A percentile compares a stretch with the other conserved stretches of the same genome.
Evolutionary conservation across 805 yeast genomes (phyloP).

Genomic region (Hyphopichia homilentoma): DNA sequence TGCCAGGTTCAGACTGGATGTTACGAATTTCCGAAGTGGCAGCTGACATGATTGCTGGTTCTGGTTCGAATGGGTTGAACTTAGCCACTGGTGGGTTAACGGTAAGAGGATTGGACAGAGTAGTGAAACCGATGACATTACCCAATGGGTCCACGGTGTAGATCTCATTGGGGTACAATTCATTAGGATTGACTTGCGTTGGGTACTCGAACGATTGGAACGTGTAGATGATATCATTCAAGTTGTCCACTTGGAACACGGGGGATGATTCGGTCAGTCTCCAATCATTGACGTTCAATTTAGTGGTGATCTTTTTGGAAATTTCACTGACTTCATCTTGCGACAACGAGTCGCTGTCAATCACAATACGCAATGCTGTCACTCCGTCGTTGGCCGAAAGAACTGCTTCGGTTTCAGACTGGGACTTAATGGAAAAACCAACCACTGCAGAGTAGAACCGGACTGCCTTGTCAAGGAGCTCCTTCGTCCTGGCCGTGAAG

Average conservation of each 20-base stretch:
- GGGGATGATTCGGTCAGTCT: constrained; percentile 42
- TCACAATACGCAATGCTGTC: constrained; percentile 17
- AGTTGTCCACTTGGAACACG: constrained; percentile 44
- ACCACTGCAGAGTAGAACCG: constrained; percentile 54
- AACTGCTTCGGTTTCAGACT: constrained; percentile 12
- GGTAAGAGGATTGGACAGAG: constrained; percentile 53
- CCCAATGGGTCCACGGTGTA: constrained; percentile 85
- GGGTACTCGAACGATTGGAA: constrained; percentile 27
- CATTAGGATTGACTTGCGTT: constrained; percentile 66
- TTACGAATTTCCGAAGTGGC: constrained; percentile 8
- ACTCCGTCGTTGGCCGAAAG: constrained; percentile 20
- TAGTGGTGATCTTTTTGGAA: constrained; percentile 8
- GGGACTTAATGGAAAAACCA: constrained; percentile 23
- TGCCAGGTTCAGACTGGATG: constrained; percentile 5
- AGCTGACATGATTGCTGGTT: constrained; percentile 2
- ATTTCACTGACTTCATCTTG: constrained; percentile 14
- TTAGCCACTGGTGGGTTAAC: constrained; percentile 41
- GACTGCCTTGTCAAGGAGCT: constrained; percentile 43
- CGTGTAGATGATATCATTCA: constrained; percentile 33
- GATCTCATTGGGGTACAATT: constrained; percentile 68
- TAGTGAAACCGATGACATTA: constrained; percentile 73
- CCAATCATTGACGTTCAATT: constrained; percentile 41
- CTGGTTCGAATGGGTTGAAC: constrained; percentile 13
- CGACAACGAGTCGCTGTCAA: constrained; percentile 10
- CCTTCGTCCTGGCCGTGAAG: constrained; percentile 48